These are phyloP conservation scores for Albophoma yamanashiensis DNA, from an alignment of 2,329 filamentous ascomycete species.

Conservation along the genomic window DNA sequence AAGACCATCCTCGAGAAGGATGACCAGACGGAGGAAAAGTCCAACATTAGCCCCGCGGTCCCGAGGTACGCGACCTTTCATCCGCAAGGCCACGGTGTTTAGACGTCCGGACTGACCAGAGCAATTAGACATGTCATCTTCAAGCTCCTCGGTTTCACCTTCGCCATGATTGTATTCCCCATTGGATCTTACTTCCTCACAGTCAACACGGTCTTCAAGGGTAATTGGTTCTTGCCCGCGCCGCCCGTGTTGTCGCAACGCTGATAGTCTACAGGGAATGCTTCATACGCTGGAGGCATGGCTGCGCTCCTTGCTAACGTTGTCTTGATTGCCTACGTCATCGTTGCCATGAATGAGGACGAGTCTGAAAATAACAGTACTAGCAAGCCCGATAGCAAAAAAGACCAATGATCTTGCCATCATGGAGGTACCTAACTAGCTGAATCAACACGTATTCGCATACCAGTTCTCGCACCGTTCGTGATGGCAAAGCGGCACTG, in stretches of 20 bases:
- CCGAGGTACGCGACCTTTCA: constrained; percentile 50
- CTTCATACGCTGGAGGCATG: constrained; percentile 73
- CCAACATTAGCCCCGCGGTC: constrained; percentile 72
- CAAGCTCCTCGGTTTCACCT: constrained; percentile 82
- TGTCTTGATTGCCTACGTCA: constrained; percentile 79
- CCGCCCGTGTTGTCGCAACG: constrained; percentile 1
- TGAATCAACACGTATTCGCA: not conserved
- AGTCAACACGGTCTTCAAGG: constrained; percentile 65
- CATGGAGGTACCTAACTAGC: not conserved
- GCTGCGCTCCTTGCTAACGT: constrained; percentile 88
- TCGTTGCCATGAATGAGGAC: constrained; percentile 88
- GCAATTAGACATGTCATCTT: constrained; percentile 62
- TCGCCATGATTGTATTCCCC: constrained; percentile 81
- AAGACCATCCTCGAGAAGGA: constrained; percentile 56
- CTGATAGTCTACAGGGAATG: constrained; percentile 52
- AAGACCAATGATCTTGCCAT: constrained; percentile 26
- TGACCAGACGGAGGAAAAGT: constrained; percentile 43
- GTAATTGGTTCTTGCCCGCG: constrained; percentile 32
- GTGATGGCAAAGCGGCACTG: not conserved
- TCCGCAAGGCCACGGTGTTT: not conserved
- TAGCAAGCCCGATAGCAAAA: constrained; percentile 34
- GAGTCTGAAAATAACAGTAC: constrained; percentile 36
- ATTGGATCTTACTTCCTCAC: constrained; percentile 84
- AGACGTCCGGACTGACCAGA: not conserved
- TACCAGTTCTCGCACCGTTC: too few relatives aligned